Base-by-base conservation (phyloP, 768 basidiomycete genomes). In the Auricularia heimuer region DNA sequence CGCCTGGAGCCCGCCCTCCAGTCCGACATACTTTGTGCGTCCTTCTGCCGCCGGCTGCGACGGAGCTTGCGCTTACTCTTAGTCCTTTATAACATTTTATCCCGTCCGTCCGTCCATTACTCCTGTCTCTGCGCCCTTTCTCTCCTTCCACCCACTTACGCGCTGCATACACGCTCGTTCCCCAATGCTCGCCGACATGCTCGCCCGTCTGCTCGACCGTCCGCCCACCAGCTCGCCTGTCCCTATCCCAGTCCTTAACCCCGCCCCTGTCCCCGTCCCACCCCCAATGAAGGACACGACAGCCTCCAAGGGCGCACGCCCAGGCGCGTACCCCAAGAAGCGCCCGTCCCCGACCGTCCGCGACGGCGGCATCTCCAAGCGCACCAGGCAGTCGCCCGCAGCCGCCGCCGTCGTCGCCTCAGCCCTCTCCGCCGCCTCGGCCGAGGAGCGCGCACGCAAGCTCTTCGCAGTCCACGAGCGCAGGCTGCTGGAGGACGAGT, bases 401-500 rank as follows among this genome's bases (percentile, higher is more conserved):
- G 70, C 82, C 81, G 65, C 85, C 80, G 65, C 66, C 65, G 18
- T 74, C 37, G 79, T 83, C 65, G 78, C 81, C 62, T 78, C 83
- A 69, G 79, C 81, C 66, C 75, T 79, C 65, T 75, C 76, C 67
- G 87, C 7, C 89, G 90, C 3, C 85, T 85, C 72, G 24, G 84
- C 84, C 24, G 67, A 67, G 58, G 70, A 71, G 62, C 65, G 70
- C 66, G 64, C 65, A 33, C 69, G 71, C 45, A 64, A 67, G 58
- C 64, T 63, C 44, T 58, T 65, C 42, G 63, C 70, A 14, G 63
- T 65, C 66, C 79, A 83, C 69, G 86, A 90, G 69, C 86, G 88
- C 58, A 82, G 89, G 64, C 82, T 94, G 66, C 81, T 95, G 69
- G 97, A 98, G 78, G 92, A 94, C 73, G 96, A 98, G 76, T 98